Percentiles rank a stretch among this genome's conserved stretches.
These are phyloP conservation scores for Liriodendron chinense DNA, from an alignment of 164 flowering plant genomes.

Conservation along the genomic window DNA sequence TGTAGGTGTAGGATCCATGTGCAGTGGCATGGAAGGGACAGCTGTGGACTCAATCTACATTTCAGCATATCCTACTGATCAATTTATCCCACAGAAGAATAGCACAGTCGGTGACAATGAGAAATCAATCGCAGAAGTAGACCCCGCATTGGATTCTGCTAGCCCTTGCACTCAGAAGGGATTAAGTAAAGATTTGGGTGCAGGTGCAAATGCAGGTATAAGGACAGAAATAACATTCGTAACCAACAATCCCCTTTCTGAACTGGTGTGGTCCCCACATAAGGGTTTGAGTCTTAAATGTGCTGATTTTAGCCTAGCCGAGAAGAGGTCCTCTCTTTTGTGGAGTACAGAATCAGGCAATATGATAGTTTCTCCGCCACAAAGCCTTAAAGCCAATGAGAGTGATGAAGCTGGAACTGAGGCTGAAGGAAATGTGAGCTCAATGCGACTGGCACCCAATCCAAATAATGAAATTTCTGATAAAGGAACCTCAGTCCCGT, in stretches of 20 bases:
- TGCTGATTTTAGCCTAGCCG: conserved; percentile 40
- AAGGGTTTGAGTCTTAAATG: conserved; percentile 57
- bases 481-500: conserved; percentile 10
- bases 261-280: conserved; percentile 78
- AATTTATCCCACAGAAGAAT: conserved; percentile 22
- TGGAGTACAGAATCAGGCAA: conserved; percentile 36
- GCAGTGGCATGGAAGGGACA: conserved; percentile 17
- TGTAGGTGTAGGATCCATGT: conserved; percentile 10
- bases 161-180: conserved; percentile 20
- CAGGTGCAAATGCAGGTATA: conserved; percentile 94
- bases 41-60: conserved; percentile 13
- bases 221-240: conserved; percentile 34
- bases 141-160: conserved; percentile 30
- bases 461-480: conserved; percentile 18
- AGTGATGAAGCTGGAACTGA: conserved; percentile 14
- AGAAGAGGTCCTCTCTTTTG: conserved; percentile 29
- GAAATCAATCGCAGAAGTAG: conserved; percentile 31
- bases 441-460: conserved; percentile 7
- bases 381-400: conserved; percentile 16
- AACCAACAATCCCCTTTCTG: conserved; percentile 51
- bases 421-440: conserved; percentile 19
- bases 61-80: conserved; percentile 28
- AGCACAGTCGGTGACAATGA: conserved; percentile 29
- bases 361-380: conserved; percentile 26
- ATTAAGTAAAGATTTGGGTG: conserved; percentile 38